Evolutionary conservation across 768 basidiomycete species (phyloP), one percentile per base, ranked within the genome.

Genomic region (Tremella fuciformis): DNA sequence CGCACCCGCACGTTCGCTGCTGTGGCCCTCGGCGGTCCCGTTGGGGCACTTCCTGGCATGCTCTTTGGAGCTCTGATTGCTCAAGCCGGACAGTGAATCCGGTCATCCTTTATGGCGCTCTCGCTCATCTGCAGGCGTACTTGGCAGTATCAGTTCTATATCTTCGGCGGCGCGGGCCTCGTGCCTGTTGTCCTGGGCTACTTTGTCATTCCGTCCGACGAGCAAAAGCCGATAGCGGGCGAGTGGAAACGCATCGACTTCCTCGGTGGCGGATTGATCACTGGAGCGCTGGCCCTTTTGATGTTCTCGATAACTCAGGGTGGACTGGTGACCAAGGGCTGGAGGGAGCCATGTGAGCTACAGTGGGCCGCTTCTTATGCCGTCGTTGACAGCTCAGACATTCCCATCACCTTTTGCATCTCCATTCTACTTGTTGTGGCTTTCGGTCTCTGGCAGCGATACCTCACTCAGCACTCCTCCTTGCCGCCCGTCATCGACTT

Each of bases 1-100:
- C 83, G 91, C 9, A 84, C 87, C 0, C 74, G 84, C 0, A 90
- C 88, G 0, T 91, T 92, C 61, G 83, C 91, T 0, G 85, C 86
- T 0, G 91, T 91, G 59, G 81, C 86, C 0, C 86, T 88, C 0
- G 91, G 91, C 24, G 88, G 85, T 1, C 89, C 91, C 0, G 67
- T 92, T 3, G 90, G 91, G 0, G 86, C 82, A 0, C 85, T 83
- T 0, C 77, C 88, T 8, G 89, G 90, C 0, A 80, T 79, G 34
- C 77, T 84, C 0, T 55, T 88, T 0, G 89, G 89, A 13, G 88
- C 86, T 6, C 78, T 84, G 2, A 74, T 89, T 18, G 85, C 85
- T 0, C 82, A 88, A 67, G 71, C 78, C 1, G 76, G 76, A 49
- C 22, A 42, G 81, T 81, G 57, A 55, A 78, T 50, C 0, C 40